Evolutionary conservation across 2,329 filamentous ascomycete species (phyloP), one percentile per base, ranked within the genome.

Genomic region (Exophiala dermatitidis): DNA sequence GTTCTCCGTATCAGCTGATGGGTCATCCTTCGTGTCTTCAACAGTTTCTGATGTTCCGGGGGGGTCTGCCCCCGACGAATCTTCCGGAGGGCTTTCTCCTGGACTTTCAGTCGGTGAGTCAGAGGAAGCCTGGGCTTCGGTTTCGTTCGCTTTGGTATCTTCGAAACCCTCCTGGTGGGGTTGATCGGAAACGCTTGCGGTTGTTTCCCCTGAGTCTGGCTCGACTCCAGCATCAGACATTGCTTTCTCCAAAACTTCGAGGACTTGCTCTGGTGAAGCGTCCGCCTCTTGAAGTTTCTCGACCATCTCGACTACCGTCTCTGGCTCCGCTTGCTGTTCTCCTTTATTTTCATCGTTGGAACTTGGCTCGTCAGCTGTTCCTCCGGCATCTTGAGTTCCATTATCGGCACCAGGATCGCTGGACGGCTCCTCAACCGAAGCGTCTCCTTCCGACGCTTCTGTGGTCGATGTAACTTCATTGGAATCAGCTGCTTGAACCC

Each of bases 201-300:
- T 38, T 33, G 44, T 7, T 5, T 44, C 38, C 12, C 31, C 28
- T 30, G 45, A 5, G 12, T 61, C 59, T 4, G 61, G 59, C 12
- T 58, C 56, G 19, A 58, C 60, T 5, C 60, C 63, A 34, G 58
- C 54, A 28, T 63, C 61, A 1, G 62, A 62, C 48, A 56, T 60
- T 34, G 62, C 62, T 46, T 60, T 56, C 34, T 58, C 58, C 29
- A 60, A 48, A 4, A 60, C 53, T 7, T 55, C 50, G 19, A 43
- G 48, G 10, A 60, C 53, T 34, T 60, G 26, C 29, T 53, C 55
- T 10, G 53, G 47, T 10, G 58, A 40, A 28, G 53, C 55, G 42
- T 60, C 58, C 8, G 50, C 55, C 48, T 52, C 50, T 31, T 60
- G 58, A 29, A 60, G 48, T 36, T 60, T 60, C 34, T 58, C 56